A percentile compares a stretch with the other conserved stretches of the same genome.
Evolutionary conservation across 2,329 filamentous ascomycete species (phyloP).

Genomic region (Calonectria henricotiae): DNA sequence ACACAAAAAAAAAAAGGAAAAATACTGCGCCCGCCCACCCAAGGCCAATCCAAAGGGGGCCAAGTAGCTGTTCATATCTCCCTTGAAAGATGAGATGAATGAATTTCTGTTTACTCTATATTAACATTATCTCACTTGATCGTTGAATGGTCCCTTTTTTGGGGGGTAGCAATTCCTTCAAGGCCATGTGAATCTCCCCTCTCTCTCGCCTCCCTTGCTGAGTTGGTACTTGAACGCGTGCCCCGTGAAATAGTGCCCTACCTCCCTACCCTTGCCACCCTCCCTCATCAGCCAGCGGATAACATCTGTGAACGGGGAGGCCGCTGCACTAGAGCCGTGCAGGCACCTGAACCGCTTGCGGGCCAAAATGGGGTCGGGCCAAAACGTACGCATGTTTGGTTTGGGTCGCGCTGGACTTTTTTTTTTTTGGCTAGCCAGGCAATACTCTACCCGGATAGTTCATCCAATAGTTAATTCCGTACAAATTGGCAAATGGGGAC

Average conservation of each 20-base stretch:
- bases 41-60: constrained; percentile 13
- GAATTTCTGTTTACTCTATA: constrained; percentile 7
- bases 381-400: constrained; percentile 13
- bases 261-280: not conserved
- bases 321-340: constrained; percentile 24
- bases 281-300: constrained; percentile 4
- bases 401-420: not conserved
- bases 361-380: constrained; percentile 15
- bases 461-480: not conserved
- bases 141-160: not conserved
- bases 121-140: constrained; percentile 1
- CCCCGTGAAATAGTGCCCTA: constrained; percentile 1
- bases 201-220: not conserved
- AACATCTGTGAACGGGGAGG: constrained; percentile 17
- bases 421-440: not conserved
- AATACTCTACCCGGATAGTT: not conserved
- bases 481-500: not conserved
- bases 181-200: constrained; percentile 30
- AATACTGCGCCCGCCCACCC: constrained; percentile 9
- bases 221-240: not conserved
- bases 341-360: constrained; percentile 24
- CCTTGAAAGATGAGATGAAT: constrained; percentile 25
- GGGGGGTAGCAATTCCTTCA: not conserved
- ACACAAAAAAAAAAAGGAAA: constrained; percentile 15
- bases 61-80: constrained; percentile 7